Percentiles rank a stretch among this genome's conserved stretches.
These are phyloP conservation scores for Halophytophthora batemanensis DNA, from an alignment of 352 stramenopile genomes.

Conservation along the genomic window DNA sequence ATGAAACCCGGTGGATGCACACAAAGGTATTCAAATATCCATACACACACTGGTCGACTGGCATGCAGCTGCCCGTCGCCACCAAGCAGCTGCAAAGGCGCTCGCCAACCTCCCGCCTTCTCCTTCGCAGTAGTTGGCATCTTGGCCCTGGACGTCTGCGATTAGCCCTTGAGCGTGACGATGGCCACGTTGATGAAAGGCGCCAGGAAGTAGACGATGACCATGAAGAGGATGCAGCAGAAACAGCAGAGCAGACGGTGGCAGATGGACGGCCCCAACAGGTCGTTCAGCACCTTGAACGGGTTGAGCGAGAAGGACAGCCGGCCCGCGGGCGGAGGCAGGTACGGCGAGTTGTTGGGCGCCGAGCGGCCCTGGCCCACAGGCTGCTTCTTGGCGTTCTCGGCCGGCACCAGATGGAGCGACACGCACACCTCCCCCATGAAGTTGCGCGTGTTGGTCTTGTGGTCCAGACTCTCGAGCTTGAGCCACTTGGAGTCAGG, in stretches of 20 bases:
- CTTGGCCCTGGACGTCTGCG: neutral
- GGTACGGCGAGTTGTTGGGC: conserved; percentile 92
- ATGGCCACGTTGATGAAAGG: conserved; percentile 85
- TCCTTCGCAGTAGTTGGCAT: neutral
- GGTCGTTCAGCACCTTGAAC: conserved; percentile 87
- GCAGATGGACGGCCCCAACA: conserved; percentile 87
- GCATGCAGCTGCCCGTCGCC: too few relatives aligned
- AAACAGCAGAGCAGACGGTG: conserved; percentile 81
- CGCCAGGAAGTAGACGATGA: conserved; percentile 83
- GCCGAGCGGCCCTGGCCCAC: conserved; percentile 84
- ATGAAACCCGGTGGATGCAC: neutral
- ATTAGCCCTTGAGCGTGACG: conserved; percentile 55
- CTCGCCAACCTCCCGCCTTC: conserved; percentile 8
- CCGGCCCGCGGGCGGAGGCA: conserved; percentile 86
- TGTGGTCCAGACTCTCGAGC: conserved; percentile 76
- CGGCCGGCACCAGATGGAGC: conserved; percentile 84
- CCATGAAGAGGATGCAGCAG: conserved; percentile 84
- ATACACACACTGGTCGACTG: conserved; percentile 4
- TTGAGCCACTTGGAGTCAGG: conserved; percentile 84
- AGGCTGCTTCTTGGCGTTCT: conserved; percentile 73
- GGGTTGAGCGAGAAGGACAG: conserved; percentile 91
- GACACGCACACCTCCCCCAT: conserved; percentile 88
- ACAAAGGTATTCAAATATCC: conserved; percentile 21
- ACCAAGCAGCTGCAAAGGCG: conserved; percentile 7
- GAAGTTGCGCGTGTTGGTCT: conserved; percentile 74